These are phyloP conservation scores for Leccinum sublutescens DNA, from an alignment of 768 basidiomycete genomes.

Conservation along the genomic window DNA sequence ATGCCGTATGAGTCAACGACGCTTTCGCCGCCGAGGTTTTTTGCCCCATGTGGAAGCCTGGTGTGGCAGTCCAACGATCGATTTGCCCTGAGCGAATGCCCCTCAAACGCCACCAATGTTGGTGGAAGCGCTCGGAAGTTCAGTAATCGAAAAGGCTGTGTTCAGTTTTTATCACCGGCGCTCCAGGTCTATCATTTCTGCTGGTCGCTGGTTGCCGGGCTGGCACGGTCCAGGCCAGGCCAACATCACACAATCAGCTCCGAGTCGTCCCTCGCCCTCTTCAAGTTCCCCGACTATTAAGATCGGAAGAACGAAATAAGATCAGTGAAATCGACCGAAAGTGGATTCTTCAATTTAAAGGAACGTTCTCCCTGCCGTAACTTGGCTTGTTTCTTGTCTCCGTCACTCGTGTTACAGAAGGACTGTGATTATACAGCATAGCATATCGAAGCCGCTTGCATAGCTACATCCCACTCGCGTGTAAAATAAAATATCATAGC, in stretches of 20 bases:
- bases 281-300: neutral
- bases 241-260: neutral
- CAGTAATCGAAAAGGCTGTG: neutral
- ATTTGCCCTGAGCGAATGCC: neutral
- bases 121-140: neutral
- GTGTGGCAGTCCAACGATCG: neutral
- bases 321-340: neutral
- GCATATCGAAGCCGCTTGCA: conserved; percentile 1
- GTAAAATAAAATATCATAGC: neutral
- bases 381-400: neutral
- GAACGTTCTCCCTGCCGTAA: neutral
- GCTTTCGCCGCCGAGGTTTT: neutral
- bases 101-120: neutral
- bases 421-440: neutral
- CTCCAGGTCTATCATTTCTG: neutral
- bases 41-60: neutral
- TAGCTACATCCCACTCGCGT: neutral
- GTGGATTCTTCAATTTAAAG: neutral
- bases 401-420: neutral
- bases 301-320: neutral
- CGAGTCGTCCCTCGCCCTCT: neutral
- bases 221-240: neutral
- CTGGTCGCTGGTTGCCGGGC: neutral
- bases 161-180: neutral
- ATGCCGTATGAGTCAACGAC: neutral